These are phyloP conservation scores for Candida stauntonica DNA, from an alignment of 805 yeast genomes.

Conservation along the genomic window DNA sequence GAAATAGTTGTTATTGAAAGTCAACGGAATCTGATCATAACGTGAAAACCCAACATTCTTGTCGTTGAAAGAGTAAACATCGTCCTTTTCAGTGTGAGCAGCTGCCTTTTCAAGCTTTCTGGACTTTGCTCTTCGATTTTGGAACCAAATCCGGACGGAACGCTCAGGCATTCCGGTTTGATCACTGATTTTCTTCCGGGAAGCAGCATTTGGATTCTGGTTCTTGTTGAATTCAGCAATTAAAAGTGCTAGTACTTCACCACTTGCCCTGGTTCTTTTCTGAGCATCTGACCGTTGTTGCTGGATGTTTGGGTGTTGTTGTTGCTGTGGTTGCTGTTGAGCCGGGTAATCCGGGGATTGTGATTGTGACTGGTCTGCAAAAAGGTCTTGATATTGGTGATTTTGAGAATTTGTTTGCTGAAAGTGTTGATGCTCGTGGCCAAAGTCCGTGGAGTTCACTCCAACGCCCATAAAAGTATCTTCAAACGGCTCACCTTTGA, in stretches of 20 bases:
- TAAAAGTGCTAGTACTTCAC: slow-evolving; percentile 68
- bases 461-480: slow-evolving; percentile 13
- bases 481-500: slow-evolving; percentile 14
- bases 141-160: slow-evolving; percentile 91
- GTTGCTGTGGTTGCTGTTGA: slow-evolving; percentile 1
- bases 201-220: slow-evolving; percentile 72
- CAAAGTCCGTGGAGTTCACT: slow-evolving; percentile 3
- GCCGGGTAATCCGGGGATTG: slow-evolving; percentile 7
- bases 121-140: slow-evolving; percentile 76
- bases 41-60: slow-evolving; percentile 20
- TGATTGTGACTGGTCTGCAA: slow-evolving; percentile 5
- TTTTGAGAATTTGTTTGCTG: slow-evolving; percentile 6
- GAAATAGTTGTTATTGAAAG: slow-evolving; percentile 60
- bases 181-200: slow-evolving; percentile 63
- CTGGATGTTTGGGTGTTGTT: slow-evolving; percentile 5
- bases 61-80: slow-evolving; percentile 11
- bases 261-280: slow-evolving; percentile 71
- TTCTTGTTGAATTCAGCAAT: slow-evolving; percentile 65
- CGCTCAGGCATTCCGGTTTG: slow-evolving; percentile 80
- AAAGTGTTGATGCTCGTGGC: slow-evolving; percentile 6
- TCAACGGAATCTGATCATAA: slow-evolving; percentile 45
- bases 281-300: slow-evolving; percentile 18
- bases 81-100: slow-evolving; percentile 19
- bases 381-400: no score
- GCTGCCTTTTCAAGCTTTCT: slow-evolving; percentile 57